A percentile compares a stretch with the other conserved stretches of the same genome.
phyloP scores from a whole-genome alignment of 2,329 filamentous ascomycete genomes.

The Colletotrichum abscissum region DNA sequence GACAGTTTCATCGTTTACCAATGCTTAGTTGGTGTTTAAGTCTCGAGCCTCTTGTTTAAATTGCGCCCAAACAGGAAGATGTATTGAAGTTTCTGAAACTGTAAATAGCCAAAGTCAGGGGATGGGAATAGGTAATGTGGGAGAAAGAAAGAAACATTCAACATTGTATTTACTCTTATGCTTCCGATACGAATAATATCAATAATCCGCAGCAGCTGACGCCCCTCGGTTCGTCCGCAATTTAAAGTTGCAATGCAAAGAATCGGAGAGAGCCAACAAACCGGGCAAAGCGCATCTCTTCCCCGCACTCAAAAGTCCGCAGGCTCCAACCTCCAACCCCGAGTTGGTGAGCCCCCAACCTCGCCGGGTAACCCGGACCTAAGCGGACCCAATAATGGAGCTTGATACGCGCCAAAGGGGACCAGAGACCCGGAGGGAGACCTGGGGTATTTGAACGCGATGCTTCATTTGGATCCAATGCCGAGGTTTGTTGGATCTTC shows the following conservation, averaged over 20 bases:
- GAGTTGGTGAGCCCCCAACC: background rate
- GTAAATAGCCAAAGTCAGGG: no score
- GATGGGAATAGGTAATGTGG: no score
- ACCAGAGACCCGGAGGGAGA: background rate
- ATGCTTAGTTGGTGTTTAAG: background rate
- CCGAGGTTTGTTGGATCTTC: conserved; percentile 8
- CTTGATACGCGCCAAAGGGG: background rate
- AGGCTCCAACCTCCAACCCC: background rate
- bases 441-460: background rate
- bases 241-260: background rate
- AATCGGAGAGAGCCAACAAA: background rate
- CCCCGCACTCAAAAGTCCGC: conserved; percentile 3
- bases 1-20: conserved; percentile 3
- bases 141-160: no score
- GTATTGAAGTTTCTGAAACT: fast-evolving
- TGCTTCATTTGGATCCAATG: conserved; percentile 20
- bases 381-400: conserved; percentile 16
- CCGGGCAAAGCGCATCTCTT: background rate
- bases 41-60: background rate
- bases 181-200: background rate
- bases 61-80: no score
- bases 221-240: background rate
- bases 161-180: background rate
- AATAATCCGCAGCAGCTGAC: background rate
- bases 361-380: conserved; percentile 4